Base-by-base conservation (phyloP, 768 basidiomycete species). In the Fomitopsis pulvina region DNA sequence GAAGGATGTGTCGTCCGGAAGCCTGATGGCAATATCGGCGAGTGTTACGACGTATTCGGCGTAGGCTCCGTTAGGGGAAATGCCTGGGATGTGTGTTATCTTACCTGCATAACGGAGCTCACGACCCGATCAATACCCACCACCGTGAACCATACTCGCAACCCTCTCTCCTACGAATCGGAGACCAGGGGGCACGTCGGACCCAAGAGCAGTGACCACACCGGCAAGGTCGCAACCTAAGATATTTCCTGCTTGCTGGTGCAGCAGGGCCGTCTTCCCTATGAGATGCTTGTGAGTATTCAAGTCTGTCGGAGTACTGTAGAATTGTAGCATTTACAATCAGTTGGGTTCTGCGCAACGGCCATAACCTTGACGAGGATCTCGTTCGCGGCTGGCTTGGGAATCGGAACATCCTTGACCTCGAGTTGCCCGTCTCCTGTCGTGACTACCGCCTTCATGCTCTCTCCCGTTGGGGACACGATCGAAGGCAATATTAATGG, bases 81-180 rank as follows among this genome's bases (percentile, higher is more conserved):
- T 18, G 25, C 43, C 43, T 44, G n/a, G 22, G 7, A 29, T 26
- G 20, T 20, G 8, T 9, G 21, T 4, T 26, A 28, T 22, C 8
- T 3, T 44, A 28, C 43, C 8, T 14, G 25, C 10, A n/a, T 22
- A 40, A 10, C 20, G n/a, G n/a, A n/a, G n/a, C n/a, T n/a, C n/a
- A n/a, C n/a, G n/a, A n/a, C n/a, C 21, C 20, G 41, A 22, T 18
- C 22, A 39, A 57, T 49, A 10, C 47, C 50, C 41, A 29, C 54
- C 59, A 38, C 65, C 64, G 16, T 56, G 60, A 12, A 60, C 52
- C 29, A 60, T 51, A 10, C 64, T 62, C 1, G 64, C 63, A 34
- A 62, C 62, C 29, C 52, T 54, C 26, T 62, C 59, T 38, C 65
- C 66, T n/a, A 47, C 47, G 24, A 11, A n/a, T 20, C 34, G 4